Evolutionary conservation across 352 stramenopile genomes (phyloP).

Genomic region (Phytopythium sindhum): DNA sequence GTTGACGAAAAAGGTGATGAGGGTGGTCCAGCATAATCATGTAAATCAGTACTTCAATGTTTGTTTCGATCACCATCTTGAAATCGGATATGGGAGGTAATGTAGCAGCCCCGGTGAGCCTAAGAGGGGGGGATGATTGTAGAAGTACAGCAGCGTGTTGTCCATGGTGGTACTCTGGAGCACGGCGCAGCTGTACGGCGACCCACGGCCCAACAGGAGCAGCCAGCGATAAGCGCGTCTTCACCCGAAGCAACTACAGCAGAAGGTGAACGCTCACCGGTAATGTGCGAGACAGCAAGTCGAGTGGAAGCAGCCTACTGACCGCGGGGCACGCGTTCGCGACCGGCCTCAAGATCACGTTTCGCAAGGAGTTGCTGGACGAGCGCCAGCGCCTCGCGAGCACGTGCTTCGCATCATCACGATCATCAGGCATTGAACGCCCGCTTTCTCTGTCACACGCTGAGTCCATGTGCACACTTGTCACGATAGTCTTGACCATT

Average conservation of each 20-base stretch:
- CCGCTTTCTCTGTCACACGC: no score
- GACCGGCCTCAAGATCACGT: constrained; percentile 69
- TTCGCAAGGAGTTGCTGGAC: constrained; percentile 69
- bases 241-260: constrained; percentile 14
- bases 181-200: constrained; percentile 76
- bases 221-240: constrained; percentile 4
- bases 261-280: not conserved
- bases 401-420: not conserved
- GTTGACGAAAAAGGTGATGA: no score
- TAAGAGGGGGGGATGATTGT: no score
- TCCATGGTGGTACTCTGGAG: constrained; percentile 72
- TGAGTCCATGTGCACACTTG: not conserved
- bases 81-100: no score
- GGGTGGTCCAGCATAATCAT: no score
- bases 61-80: no score
- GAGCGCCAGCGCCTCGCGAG: constrained; percentile 52
- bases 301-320: constrained; percentile 18
- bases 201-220: constrained; percentile 17
- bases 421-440: no score
- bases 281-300: not conserved
- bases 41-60: no score
- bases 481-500: not conserved
- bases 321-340: constrained; percentile 25
- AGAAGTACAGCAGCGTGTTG: constrained; percentile 50
- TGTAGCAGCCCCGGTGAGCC: no score